These are phyloP conservation scores for Royoungia palumana DNA, from an alignment of 768 basidiomycete genomes.

Conservation along the genomic window DNA sequence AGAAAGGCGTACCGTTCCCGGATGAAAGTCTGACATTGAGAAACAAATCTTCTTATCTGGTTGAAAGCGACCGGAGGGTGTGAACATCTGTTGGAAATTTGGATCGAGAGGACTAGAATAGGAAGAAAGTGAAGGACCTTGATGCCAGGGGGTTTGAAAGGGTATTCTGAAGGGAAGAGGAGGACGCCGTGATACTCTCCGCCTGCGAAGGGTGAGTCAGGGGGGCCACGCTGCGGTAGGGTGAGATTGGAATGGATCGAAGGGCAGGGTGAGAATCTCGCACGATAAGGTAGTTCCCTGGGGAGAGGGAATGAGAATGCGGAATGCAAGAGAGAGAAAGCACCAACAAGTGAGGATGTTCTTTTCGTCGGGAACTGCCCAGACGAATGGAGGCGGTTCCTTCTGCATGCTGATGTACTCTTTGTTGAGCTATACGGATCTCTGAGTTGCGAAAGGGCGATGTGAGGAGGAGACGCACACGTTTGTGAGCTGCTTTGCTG, in stretches of 20 bases:
- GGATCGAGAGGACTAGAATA: conserved; percentile 5
- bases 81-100: conserved; percentile 66
- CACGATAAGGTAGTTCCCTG: conserved; percentile 96
- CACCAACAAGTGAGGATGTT: conserved; percentile 90
- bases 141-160: conserved; percentile 95
- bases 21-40: conserved; percentile 96
- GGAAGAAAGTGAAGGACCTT: conserved; percentile 50
- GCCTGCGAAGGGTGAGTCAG: conserved; percentile 85
- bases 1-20: conserved; percentile 64
- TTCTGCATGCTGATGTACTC: conserved; percentile 92
- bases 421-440: conserved; percentile 59
- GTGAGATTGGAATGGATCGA: conserved; percentile 6
- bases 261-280: conserved; percentile 22
- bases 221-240: conserved; percentile 74
- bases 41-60: conserved; percentile 96
- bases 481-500: conserved; percentile 82
- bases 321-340: conserved; percentile 3
- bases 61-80: conserved; percentile 86
- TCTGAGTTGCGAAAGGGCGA: conserved; percentile 1
- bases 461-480: conserved; percentile 44
- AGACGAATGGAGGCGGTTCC: conserved; percentile 93
- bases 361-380: conserved; percentile 96
- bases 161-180: conserved; percentile 91
- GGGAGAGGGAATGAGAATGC: conserved; percentile 8
- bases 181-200: conserved; percentile 96